phyloP scores from a whole-genome alignment of 495 filamentous ascomycete genomes.

The Trichocladium uniseriatum region DNA sequence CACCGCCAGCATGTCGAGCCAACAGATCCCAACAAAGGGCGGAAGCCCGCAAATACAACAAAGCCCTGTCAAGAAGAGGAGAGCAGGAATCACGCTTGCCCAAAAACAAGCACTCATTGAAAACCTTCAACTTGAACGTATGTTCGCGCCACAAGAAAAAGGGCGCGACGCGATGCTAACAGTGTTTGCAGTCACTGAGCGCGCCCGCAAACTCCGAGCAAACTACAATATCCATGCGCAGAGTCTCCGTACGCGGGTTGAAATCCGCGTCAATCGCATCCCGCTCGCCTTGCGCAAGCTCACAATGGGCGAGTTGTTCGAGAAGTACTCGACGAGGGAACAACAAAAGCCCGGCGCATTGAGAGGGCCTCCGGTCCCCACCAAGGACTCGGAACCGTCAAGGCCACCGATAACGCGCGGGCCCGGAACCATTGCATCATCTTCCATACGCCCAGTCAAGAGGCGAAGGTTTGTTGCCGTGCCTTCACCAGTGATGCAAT shows the following conservation, averaged over 20 bases:
- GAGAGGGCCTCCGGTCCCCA: conserved; percentile 27
- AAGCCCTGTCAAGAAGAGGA: conserved; percentile 53
- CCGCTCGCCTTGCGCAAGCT: conserved; percentile 67
- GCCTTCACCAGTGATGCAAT: background rate
- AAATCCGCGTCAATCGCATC: conserved; percentile 91
- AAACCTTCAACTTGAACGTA: conserved; percentile 89
- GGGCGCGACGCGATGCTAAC: conserved; percentile 12
- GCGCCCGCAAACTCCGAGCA: conserved; percentile 80
- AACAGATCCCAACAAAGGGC: conserved; percentile 35
- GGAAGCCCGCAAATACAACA: conserved; percentile 36
- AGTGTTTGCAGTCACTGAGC: conserved; percentile 64
- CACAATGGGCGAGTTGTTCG: conserved; percentile 75
- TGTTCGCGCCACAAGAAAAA: conserved; percentile 19
- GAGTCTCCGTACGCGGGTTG: conserved; percentile 74
- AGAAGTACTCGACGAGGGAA: conserved; percentile 29
- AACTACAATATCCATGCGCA: conserved; percentile 84
- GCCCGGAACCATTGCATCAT: background rate
- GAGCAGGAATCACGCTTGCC: conserved; percentile 55
- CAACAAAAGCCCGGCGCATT: conserved; percentile 10
- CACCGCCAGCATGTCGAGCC: conserved; percentile 20
- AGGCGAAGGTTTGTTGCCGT: conserved; percentile 49
- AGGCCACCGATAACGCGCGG: conserved; percentile 5
- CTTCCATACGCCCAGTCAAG: conserved; percentile 39
- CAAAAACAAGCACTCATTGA: conserved; percentile 89
- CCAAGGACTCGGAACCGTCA: conserved; percentile 20